These are phyloP conservation scores for Linnemannia exigua DNA, from an alignment of 192 early-diverging fungal genomes.

Conservation along the genomic window DNA sequence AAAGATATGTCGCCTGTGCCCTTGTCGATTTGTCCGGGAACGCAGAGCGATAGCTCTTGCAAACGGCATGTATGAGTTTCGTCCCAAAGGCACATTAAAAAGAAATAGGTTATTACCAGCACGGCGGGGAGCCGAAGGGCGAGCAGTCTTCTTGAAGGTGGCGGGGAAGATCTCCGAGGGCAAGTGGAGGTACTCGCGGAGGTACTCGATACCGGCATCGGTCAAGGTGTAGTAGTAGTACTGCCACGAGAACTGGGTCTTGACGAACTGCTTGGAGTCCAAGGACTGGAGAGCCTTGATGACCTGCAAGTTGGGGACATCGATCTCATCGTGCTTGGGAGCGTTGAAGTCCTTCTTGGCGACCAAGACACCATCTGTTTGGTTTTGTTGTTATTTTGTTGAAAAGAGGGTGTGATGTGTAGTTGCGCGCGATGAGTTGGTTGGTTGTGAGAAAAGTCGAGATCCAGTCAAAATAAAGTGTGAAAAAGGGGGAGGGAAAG, in stretches of 20 bases:
- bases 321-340: slow-evolving; percentile 94
- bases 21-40: neutral
- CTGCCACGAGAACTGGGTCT: slow-evolving; percentile 99
- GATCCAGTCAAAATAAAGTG: neutral
- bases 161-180: slow-evolving; percentile 97
- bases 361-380: slow-evolving; percentile 95
- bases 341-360: slow-evolving; percentile 99
- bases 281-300: slow-evolving; percentile 99
- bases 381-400: slow-evolving; percentile 1
- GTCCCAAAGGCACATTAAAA: neutral
- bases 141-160: slow-evolving; percentile 96
- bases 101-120: slow-evolving; percentile 62
- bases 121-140: slow-evolving; percentile 79
- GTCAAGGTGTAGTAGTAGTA: slow-evolving; percentile 99
- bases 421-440: neutral
- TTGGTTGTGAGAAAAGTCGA: neutral
- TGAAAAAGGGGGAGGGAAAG: slow-evolving; percentile 53
- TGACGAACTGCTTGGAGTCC: slow-evolving; percentile 93
- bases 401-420: slow-evolving; percentile 16
- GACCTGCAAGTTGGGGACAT: slow-evolving; percentile 98
- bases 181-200: slow-evolving; percentile 97
- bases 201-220: slow-evolving; percentile 97
- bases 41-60: neutral
- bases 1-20: neutral
- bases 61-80: neutral